These are phyloP conservation scores for Vitrella brassicaformis DNA, from an alignment of 73 alveolate species.

Conservation along the genomic window DNA sequence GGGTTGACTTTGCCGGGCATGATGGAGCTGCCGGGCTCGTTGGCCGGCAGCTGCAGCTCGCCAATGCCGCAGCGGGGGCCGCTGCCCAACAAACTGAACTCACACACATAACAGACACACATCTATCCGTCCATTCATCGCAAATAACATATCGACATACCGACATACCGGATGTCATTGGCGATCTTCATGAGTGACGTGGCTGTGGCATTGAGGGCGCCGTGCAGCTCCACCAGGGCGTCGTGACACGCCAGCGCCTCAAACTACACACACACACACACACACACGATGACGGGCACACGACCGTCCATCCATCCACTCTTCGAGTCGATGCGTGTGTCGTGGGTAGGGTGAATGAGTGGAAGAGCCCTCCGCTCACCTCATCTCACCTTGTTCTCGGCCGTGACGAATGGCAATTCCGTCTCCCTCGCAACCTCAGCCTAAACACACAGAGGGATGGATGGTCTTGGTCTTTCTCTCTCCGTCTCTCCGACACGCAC, in stretches of 20 bases:
- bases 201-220: conserved; percentile 84
- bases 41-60: conserved; percentile 87
- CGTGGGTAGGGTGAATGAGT: neutral
- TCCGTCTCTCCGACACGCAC: neutral
- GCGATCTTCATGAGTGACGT: conserved; percentile 89
- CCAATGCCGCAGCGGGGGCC: conserved; percentile 99
- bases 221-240: conserved; percentile 78
- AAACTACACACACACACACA: conserved; percentile 33
- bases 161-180: conserved; percentile 92
- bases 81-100: conserved; percentile 88
- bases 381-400: conserved; percentile 64
- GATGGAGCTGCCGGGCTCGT: conserved; percentile 71
- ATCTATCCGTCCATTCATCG: too few species aligned
- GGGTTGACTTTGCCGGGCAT: conserved; percentile 36
- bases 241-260: conserved; percentile 94
- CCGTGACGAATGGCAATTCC: conserved; percentile 69
- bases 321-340: neutral
- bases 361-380: neutral
- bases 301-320: neutral
- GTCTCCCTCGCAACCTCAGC: conserved; percentile 54
- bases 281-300: neutral
- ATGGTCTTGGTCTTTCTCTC: neutral
- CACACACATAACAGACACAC: too few species aligned
- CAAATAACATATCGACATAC: too few species aligned
- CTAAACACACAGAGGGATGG: neutral